Evolutionary conservation across 768 basidiomycete species (phyloP).

Genomic region (Psilocybe sp.): DNA sequence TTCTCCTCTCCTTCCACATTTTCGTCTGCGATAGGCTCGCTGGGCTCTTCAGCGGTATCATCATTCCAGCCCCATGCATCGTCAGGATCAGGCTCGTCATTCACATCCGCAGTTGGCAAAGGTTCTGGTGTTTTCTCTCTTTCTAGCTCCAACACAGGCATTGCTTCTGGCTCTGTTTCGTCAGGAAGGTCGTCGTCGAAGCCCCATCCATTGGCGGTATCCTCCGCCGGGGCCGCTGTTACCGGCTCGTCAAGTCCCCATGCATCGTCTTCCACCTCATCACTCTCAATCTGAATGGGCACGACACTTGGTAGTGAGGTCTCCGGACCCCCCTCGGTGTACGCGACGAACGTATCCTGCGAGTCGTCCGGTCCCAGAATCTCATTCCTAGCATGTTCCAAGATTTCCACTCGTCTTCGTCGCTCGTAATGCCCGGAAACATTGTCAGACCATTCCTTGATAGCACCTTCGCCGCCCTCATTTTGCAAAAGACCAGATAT

Average conservation of each 20-base stretch:
- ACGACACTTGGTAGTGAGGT: constrained; percentile 27
- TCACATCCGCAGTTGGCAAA: constrained; percentile 3
- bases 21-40: constrained; percentile 27
- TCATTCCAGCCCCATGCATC: constrained; percentile 83
- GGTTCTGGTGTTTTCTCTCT: constrained; percentile 3
- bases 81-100: constrained; percentile 39
- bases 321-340: constrained; percentile 31
- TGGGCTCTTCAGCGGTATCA: too few species aligned
- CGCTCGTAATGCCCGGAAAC: constrained; percentile 77
- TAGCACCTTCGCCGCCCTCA: constrained; percentile 43
- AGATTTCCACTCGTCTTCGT: constrained; percentile 61
- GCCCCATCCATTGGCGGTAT: constrained; percentile 28
- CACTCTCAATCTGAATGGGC: constrained; percentile 28
- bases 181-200: constrained; percentile 11
- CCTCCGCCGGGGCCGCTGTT: constrained; percentile 24
- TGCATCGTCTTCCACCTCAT: constrained; percentile 34
- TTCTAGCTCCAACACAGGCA: constrained; percentile 1
- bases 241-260: constrained; percentile 29
- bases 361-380: constrained; percentile 43
- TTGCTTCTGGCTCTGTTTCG: constrained; percentile 5
- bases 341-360: constrained; percentile 38
- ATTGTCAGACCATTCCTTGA: constrained; percentile 68
- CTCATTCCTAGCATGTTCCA: constrained; percentile 57
- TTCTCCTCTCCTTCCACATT: constrained; percentile 26
- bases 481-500: constrained; percentile 49